Evolutionary conservation across 108 stramenopile species (phyloP), one percentile per base, ranked within the genome.

Genomic region (Fragilaria crotonensis): DNA sequence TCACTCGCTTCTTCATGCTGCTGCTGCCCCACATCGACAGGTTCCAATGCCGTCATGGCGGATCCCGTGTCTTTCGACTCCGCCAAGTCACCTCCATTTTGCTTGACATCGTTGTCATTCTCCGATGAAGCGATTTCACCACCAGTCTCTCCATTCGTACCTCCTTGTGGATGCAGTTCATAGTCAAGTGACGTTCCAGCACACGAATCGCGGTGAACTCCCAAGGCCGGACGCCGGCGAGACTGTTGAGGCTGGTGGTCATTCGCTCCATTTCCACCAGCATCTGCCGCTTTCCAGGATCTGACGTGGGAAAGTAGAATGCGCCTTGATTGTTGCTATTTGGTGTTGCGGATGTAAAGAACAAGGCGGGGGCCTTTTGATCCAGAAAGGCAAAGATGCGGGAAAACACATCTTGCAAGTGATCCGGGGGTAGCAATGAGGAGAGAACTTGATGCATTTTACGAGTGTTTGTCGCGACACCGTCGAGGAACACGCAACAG

Each of bases 361-460:
- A 71, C 14, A 84, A 52, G 4, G 60, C 44, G 25, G 87, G 89
- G 26, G 94, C 64, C 60, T 91, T 87, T 60, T 79, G 65, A 45
- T 94, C 90, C 5, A 98, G 48, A 57, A 89, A 87, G 20, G 82
- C 81, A 54, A 96, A 98, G 53, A 98, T 95, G 32, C 94, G 73
- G 5, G 79, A 85, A 61, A 96, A 95, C 11, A 96, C 93, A 64
- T 96, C 97, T 59, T 83, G 82, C 25, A 98, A 73, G 59, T 96
- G 86, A 46, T 94, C 95, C 1, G 79, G 76, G 5, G 97, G 95
- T 5, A 98, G 76, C 64, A 94, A 71, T 48, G 73, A 57, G 52
- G 63, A 67, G 31, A 98, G 63, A n/a, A 98, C 95, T 59, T 91
- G 91, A 57, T 98, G 96, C 91, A 98, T 83, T 53, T 95, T 92